Evolutionary conservation across 2,329 filamentous ascomycete genomes (phyloP).

Genomic region (Colletotrichum tofieldiae): DNA sequence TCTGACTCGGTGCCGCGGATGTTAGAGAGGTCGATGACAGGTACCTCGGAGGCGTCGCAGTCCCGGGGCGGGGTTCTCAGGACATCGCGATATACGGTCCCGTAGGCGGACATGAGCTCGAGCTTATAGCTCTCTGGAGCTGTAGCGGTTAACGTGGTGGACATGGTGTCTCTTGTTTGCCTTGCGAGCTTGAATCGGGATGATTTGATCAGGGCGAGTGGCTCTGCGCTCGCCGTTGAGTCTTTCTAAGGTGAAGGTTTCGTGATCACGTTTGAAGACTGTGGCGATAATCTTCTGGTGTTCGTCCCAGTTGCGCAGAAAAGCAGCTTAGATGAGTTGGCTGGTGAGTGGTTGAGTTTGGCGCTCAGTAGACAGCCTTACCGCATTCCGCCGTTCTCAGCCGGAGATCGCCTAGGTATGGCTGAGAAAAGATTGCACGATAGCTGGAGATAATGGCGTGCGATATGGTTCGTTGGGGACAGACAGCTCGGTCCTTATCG

Average conservation of each 20-base stretch:
- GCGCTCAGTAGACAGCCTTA: not conserved
- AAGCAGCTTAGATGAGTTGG: not conserved
- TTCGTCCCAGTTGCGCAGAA: not conserved
- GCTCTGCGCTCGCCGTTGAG: too few species aligned
- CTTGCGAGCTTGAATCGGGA: not conserved
- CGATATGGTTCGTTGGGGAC: constrained; percentile 23
- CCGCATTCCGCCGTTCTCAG: constrained; percentile 19
- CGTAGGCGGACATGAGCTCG: constrained; percentile 61
- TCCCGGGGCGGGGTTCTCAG: constrained; percentile 57
- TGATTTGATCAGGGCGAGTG: not conserved
- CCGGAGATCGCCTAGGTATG: constrained; percentile 18
- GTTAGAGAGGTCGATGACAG: constrained; percentile 60
- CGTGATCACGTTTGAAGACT: not conserved
- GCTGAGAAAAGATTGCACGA: constrained; percentile 15
- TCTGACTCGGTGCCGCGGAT: constrained; percentile 54
- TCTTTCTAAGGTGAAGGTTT: not conserved
- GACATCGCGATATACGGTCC: constrained; percentile 61
- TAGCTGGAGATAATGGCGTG: constrained; percentile 28
- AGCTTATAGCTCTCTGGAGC: constrained; percentile 54
- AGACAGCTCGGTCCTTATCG: constrained; percentile 22
- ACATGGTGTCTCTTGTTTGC: constrained; percentile 11
- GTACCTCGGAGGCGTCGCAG: constrained; percentile 60
- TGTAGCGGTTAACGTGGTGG: constrained; percentile 33
- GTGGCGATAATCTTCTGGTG: not conserved
- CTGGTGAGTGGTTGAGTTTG: not conserved